These are phyloP conservation scores for Xanthoparmelia taractica DNA, from an alignment of 495 filamentous ascomycete species.

Conservation along the genomic window DNA sequence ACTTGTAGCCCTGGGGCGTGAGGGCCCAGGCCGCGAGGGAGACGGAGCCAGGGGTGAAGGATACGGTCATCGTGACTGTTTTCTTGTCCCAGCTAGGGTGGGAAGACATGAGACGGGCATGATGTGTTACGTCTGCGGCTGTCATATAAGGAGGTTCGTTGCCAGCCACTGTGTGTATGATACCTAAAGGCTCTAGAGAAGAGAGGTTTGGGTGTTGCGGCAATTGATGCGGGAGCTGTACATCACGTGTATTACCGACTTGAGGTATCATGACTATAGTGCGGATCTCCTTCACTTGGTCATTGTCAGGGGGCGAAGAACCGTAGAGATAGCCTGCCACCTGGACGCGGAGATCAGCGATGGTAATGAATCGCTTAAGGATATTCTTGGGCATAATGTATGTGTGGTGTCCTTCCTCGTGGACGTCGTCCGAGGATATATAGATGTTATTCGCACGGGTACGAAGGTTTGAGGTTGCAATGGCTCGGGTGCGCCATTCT, in stretches of 20 bases:
- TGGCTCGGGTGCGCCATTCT: constrained; percentile 94
- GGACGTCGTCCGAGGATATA: constrained; percentile 87
- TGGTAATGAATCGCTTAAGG: constrained; percentile 96
- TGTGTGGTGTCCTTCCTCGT: constrained; percentile 65
- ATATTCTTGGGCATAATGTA: constrained; percentile 99
- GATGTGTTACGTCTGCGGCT: constrained; percentile 86
- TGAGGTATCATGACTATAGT: constrained; percentile 98
- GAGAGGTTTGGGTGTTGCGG: constrained; percentile 90
- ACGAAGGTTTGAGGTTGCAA: constrained; percentile 91
- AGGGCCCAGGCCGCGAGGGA: constrained; percentile 89
- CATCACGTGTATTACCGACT: constrained; percentile 85
- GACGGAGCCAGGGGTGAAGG: constrained; percentile 97
- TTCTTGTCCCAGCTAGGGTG: constrained; percentile 89
- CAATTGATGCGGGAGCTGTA: constrained; percentile 84
- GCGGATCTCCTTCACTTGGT: constrained; percentile 91
- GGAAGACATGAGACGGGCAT: constrained; percentile 75
- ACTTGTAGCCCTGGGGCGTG: constrained; percentile 87
- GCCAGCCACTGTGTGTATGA: constrained; percentile 92
- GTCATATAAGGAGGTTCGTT: constrained; percentile 96
- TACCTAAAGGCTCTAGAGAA: constrained; percentile 80
- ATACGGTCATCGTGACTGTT: constrained; percentile 90
- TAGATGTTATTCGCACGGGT: constrained; percentile 97
- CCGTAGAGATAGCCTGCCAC: constrained; percentile 96
- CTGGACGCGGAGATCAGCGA: constrained; percentile 93
- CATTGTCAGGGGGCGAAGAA: constrained; percentile 83